phyloP scores from a whole-genome alignment of 768 basidiomycete genomes.

The Daedaleopsis sinensis region DNA sequence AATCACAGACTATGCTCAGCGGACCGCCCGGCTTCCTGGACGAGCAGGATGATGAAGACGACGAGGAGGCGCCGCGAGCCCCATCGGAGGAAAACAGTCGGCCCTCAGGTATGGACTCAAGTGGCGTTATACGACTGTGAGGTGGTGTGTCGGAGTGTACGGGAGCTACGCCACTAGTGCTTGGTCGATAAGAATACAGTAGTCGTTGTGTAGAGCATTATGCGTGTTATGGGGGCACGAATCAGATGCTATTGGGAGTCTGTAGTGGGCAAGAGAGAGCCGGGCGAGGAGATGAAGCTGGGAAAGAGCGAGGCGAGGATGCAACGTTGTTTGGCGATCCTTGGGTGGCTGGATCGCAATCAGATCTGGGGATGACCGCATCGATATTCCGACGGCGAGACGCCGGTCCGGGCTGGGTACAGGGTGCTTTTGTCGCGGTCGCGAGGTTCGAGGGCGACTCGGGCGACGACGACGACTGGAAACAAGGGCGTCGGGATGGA shows the following conservation, averaged over 20 bases:
- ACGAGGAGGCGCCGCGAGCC: constrained; percentile 12
- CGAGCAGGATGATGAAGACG: constrained; percentile 32
- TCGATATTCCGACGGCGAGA: constrained; percentile 14
- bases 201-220: too few relatives aligned
- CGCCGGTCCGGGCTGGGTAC: constrained; percentile 9
- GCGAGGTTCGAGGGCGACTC: not conserved
- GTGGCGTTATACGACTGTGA: constrained; percentile 33
- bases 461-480: constrained; percentile 2
- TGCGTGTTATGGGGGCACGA: too few relatives aligned
- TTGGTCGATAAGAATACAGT: not conserved
- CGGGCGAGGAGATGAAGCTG: constrained; percentile 3
- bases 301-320: not conserved
- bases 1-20: constrained; percentile 30
- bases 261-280: constrained; percentile 1
- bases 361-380: constrained; percentile 20
- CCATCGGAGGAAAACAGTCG: constrained; percentile 1
- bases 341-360: constrained; percentile 19
- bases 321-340: constrained; percentile 16
- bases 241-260: too few relatives aligned
- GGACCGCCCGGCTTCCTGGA: constrained; percentile 32
- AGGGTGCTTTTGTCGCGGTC: constrained; percentile 7
- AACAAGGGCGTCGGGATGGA: not conserved
- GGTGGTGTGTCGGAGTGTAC: constrained; percentile 9
- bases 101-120: constrained; percentile 24
- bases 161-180: constrained; percentile 5